Evolutionary conservation across 495 filamentous ascomycete genomes (phyloP), one percentile per base, ranked within the genome.

Genomic region (Tetracladium setigerum): DNA sequence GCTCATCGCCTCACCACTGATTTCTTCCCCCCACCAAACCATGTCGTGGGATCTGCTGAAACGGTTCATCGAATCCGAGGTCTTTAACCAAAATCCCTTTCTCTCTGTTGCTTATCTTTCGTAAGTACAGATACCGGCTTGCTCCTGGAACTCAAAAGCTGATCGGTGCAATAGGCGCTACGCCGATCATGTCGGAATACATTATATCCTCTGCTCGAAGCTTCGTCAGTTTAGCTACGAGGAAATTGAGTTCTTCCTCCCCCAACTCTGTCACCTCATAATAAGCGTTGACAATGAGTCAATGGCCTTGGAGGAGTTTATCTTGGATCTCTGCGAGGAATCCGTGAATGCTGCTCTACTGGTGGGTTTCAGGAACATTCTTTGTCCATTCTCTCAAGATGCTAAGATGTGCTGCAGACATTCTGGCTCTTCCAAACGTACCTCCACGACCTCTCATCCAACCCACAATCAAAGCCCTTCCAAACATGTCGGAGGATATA

Each of bases 361-460:
- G 68, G 84, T 87, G 64, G 56, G 78, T 60, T 55, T 49, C 34
- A 17, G 9, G 60, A 49, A 52, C 30, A 18, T 43, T 46, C 33
- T n/a, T 46, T 47, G 34, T 19, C 14, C 30, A 49, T 30, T 15
- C 6, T 4, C 15, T 14, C 30, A 5, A 36, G 12, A 22, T 49
- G 55, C 56, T 56, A 45, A 35, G 27, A 39, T 45, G 12, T 16
- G 49, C 30, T 30, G 47, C 64, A 88, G 84, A 88, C 84, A 27
- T 88, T 88, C 63, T 88, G 84, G 84, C 71, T 87, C 44, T 85
- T 88, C 67, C 84, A 87, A 64, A 87, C 83, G 30, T 86, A 88
- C 65, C 75, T 88, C 7, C 83, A 81, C 64, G 84, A 88, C 57
- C 77, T 87, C 47, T 72, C 81, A 38, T 64, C 69, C 49, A 83